Base-by-base conservation (phyloP, 768 basidiomycete species). In the Pleurotus ostreatus region DNA sequence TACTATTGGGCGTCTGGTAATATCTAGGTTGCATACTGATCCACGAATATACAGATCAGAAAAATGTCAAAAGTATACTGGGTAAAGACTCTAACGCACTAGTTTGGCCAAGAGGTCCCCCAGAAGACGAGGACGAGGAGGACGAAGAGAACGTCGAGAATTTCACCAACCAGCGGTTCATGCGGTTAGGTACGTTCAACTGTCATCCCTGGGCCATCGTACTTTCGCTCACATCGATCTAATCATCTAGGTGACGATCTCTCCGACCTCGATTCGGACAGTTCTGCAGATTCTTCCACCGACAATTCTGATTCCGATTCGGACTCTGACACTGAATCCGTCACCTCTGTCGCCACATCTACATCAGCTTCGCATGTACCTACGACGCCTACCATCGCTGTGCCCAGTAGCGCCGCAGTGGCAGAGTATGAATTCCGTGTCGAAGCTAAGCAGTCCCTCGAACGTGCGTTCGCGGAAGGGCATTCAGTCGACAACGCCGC, bases 401-500 rank as follows among this genome's bases (percentile, higher is more conserved):
- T 68, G 45, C 74, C 72, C 38, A 69, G 75, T 38, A 65, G 69
- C 12, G 74, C 71, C 40, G 66, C 74, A 11, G 76, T 77, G 61
- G 78, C 76, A 0, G 81, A 87, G 53, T 71, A 75, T 45, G 92
- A 95, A 65, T 96, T 95, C 73, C 77, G 70, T 43, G 74, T 72
- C 26, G 93, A 94, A 65, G 91, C 89, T 52, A 73, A 73, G n/a
- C 86, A 88, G 59, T 94, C 93, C 16, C 81, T 99, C 49, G 90
- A 92, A 55, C 88, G 96, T 58, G 95, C 95, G 22, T 95, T 96
- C 69, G 79, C 85, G 7, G 96, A 99, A 71, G 87, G 82, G 2
- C 94, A 97, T 72, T 88, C 86, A 9, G 86, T 96, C 46, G 93
- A 96, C 62, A 94, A 97, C 68, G 94, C 94, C 1, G 80, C 91